Conservation (phyloP, 306 rosid species). For the Castanea sativa region DNA sequence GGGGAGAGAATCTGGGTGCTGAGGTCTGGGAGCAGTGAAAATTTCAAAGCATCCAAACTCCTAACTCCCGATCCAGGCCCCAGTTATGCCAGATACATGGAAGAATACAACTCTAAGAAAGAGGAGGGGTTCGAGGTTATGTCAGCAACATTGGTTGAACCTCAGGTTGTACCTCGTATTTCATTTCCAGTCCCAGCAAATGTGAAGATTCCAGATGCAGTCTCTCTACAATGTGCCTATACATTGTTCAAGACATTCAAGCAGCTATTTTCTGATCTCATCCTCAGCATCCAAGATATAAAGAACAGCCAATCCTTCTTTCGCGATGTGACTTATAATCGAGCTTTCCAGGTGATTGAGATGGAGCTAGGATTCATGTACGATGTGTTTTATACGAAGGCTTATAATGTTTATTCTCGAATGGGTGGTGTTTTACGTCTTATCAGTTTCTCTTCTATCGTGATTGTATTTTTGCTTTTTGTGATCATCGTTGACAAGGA, state of each 20-base stretch:
- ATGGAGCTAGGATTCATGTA: slow-evolving; percentile 34
- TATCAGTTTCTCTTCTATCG: background rate
- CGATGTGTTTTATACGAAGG: slow-evolving; percentile 30
- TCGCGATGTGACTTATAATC: background rate
- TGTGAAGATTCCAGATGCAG: background rate
- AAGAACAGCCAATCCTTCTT: slow-evolving; percentile 2
- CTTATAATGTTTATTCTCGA: background rate
- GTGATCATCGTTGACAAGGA: background rate
- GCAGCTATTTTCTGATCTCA: slow-evolving; percentile 25
- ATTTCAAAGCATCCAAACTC: slow-evolving; percentile 4
- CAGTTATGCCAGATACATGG: background rate
- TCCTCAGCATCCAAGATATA: slow-evolving; percentile 6
- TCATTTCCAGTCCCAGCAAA: too few species aligned
- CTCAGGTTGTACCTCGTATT: too few species aligned
- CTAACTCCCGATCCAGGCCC: slow-evolving; percentile 12
- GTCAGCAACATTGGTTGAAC: background rate
- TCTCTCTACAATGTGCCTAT: background rate
- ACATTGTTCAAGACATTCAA: slow-evolving; percentile 5
- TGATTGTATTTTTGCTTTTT: background rate
- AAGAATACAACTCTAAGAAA: background rate
- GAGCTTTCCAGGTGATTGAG: slow-evolving; percentile 31
- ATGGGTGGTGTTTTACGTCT: background rate
- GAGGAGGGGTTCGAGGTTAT: background rate
- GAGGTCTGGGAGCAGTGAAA: slow-evolving; percentile 18
- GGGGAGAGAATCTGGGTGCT: slow-evolving; percentile 19